Evolutionary conservation across 345 rosid species (phyloP).

Genomic region (Rhodamnia rubescens): DNA sequence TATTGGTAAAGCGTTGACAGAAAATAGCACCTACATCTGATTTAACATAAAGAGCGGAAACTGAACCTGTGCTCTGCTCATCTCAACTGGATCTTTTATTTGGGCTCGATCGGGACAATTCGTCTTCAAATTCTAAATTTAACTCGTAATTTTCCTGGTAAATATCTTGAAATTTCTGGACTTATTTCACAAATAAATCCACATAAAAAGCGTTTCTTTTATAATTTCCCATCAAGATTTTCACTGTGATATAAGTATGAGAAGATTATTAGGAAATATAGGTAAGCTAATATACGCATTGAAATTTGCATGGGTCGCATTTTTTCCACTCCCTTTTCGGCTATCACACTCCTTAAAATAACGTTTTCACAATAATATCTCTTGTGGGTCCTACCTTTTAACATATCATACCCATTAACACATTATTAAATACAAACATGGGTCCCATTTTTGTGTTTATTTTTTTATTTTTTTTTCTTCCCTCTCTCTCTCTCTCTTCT

Average conservation of each 20-base stretch:
- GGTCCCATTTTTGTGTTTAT: no score
- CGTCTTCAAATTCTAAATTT: neutral
- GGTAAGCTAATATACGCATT: neutral
- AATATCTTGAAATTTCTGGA: neutral
- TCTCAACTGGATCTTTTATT: neutral
- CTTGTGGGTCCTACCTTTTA: no score
- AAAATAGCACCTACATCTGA: neutral
- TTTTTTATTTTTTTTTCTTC: no score
- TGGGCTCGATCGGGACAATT: neutral
- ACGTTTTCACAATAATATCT: no score
- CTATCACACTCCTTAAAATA: no score
- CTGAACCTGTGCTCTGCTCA: no score
- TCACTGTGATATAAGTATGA: accelerated
- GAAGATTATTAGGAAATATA: neutral
- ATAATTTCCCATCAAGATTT: neutral
- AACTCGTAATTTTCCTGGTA: neutral
- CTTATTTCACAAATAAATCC: neutral
- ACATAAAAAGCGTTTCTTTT: neutral
- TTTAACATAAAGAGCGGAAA: neutral
- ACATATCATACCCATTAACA: no score
- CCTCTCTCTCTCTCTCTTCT: no score
- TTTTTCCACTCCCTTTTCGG: no score
- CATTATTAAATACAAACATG: no score
- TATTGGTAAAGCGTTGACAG: neutral
- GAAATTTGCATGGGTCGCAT: neutral